These are phyloP conservation scores for Talaromyces sp. DNA, from an alignment of 2,329 filamentous ascomycete species.

Conservation along the genomic window DNA sequence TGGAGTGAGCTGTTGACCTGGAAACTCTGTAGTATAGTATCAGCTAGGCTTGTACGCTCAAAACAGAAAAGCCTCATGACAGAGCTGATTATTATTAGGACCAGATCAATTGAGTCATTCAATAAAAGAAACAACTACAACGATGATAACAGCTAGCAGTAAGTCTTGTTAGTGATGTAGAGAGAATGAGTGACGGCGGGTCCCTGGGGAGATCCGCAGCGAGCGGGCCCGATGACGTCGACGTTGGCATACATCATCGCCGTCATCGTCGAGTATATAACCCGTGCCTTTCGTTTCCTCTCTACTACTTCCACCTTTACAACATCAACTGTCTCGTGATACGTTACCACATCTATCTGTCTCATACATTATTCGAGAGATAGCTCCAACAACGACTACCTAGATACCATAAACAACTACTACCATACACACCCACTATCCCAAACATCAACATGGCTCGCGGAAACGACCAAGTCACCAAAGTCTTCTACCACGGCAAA, in stretches of 20 bases:
- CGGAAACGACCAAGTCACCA: conserved; percentile 67
- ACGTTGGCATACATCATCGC: conserved; percentile 18
- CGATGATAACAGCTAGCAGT: not conserved
- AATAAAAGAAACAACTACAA: not conserved
- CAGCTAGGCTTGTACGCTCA: not conserved
- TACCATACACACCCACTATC: not conserved
- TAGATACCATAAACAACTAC: not conserved
- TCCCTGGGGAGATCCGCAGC: conserved; percentile 18
- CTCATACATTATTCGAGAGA: not conserved
- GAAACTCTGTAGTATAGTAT: not conserved
- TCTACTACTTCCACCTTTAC: not conserved
- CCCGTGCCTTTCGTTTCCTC: not conserved
- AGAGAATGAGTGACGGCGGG: conserved; percentile 6
- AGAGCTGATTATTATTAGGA: not conserved
- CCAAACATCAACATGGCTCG: conserved; percentile 58
- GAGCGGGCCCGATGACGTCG: conserved; percentile 20
- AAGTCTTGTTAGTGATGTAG: not conserved
- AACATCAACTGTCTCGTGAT: not conserved
- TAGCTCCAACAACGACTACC: not conserved
- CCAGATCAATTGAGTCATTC: not conserved
- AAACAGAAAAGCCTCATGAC: not conserved
- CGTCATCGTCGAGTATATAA: conserved; percentile 8
- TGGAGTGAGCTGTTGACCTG: not conserved
- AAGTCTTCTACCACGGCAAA: conserved; percentile 81
- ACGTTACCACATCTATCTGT: not conserved